Evolutionary conservation across 306 rosid species (phyloP).

Genomic region (Casuarina equisetifolia): DNA sequence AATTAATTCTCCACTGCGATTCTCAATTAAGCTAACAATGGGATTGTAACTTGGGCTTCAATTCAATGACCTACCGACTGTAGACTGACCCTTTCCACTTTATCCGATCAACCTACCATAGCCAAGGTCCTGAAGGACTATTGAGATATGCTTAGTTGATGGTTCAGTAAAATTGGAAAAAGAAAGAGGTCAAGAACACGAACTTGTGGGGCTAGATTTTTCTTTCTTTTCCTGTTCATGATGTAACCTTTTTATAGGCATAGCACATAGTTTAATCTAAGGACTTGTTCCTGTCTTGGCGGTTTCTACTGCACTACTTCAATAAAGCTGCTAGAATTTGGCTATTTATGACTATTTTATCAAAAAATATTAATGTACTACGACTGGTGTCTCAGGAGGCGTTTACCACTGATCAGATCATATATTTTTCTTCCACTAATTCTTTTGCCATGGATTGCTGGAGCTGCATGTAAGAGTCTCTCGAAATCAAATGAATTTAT

Average conservation of each 20-base stretch:
- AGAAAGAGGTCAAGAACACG: conserved; percentile 6
- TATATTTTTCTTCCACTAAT: conserved; percentile 71
- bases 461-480: conserved; percentile 68
- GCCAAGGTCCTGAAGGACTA: neutral
- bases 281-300: neutral
- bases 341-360: conserved; percentile 9
- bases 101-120: neutral
- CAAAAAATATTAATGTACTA: conserved; percentile 15
- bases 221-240: neutral
- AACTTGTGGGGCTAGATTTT: conserved; percentile 15
- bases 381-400: conserved; percentile 71
- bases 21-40: neutral
- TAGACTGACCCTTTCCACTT: neutral
- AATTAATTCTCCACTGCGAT: neutral
- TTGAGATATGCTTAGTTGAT: conserved; percentile 7
- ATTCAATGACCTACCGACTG: conserved; percentile 5
- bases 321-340: conserved; percentile 17
- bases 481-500: conserved; percentile 12
- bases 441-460: conserved; percentile 83
- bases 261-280: neutral
- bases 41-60: conserved; percentile 21
- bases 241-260: neutral
- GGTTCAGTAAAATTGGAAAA: conserved; percentile 12
- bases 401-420: conserved; percentile 79
- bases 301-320: conserved; percentile 2